These are phyloP conservation scores for Fusarium chuoi DNA, from an alignment of 2,329 filamentous ascomycete genomes.

Conservation along the genomic window DNA sequence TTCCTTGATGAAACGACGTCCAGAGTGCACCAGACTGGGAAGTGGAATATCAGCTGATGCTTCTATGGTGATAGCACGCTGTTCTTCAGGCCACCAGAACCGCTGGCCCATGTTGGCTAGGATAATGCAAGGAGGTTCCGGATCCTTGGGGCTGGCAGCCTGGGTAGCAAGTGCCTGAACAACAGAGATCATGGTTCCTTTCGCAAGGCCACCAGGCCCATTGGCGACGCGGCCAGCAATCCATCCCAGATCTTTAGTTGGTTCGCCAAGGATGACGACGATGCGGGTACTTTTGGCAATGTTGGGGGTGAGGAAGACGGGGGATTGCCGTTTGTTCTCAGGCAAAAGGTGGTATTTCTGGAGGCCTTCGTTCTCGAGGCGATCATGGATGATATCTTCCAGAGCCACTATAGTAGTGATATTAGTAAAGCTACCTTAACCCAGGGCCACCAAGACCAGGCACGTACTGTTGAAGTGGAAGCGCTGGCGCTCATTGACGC, in stretches of 20 bases:
- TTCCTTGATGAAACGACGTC: conserved; percentile 60
- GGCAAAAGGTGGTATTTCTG: conserved; percentile 62
- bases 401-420: conserved; percentile 65
- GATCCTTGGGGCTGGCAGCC: conserved; percentile 47
- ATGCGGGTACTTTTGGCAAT: conserved; percentile 69
- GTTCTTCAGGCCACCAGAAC: conserved; percentile 76
- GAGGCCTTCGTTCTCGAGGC: conserved; percentile 71
- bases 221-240: conserved; percentile 76
- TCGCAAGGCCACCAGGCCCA: conserved; percentile 71
- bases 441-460: not conserved
- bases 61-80: conserved; percentile 66
- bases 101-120: conserved; percentile 83
- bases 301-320: conserved; percentile 69
- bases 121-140: conserved; percentile 68
- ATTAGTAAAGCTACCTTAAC: not conserved
- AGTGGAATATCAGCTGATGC: conserved; percentile 70
- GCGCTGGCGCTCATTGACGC: conserved; percentile 79
- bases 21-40: conserved; percentile 69
- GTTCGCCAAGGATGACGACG: conserved; percentile 79
- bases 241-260: conserved; percentile 76
- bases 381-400: conserved; percentile 67
- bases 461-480: conserved; percentile 77
- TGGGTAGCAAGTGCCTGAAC: conserved; percentile 58
- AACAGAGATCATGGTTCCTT: conserved; percentile 76
- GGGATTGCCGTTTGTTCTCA: conserved; percentile 66